These are phyloP conservation scores for Saprolegnia parasitica DNA, from an alignment of 352 stramenopile genomes.

Conservation along the genomic window DNA sequence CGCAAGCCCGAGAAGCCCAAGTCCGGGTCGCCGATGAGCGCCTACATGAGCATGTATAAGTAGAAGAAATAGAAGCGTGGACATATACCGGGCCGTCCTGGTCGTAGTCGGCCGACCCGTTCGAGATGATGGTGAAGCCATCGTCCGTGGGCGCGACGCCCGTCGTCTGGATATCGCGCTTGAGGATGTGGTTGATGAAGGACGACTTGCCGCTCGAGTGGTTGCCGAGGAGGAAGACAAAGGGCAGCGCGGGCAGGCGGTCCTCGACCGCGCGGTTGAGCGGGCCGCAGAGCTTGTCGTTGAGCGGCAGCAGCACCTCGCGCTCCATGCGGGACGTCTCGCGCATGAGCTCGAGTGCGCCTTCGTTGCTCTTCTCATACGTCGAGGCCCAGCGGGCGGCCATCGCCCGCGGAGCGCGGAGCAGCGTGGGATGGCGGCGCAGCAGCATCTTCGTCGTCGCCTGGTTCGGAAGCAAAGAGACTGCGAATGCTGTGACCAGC, in stretches of 20 bases:
- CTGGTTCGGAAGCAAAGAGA: constrained; percentile 3
- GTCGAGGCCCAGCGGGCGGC: constrained; percentile 25
- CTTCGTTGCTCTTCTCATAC: constrained; percentile 28
- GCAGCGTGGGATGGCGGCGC: neutral
- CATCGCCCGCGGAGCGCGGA: neutral
- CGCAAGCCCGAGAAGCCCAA: constrained; percentile 95
- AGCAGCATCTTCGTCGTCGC: constrained; percentile 16
- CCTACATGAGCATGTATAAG: constrained; percentile 23
- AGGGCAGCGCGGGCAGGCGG: constrained; percentile 92
- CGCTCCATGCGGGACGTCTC: constrained; percentile 71
- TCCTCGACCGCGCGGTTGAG: constrained; percentile 87
- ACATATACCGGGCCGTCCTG: constrained; percentile 86
- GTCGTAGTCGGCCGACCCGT: constrained; percentile 93
- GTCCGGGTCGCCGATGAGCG: constrained; percentile 95
- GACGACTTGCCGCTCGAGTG: constrained; percentile 98
- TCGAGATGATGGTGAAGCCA: constrained; percentile 98
- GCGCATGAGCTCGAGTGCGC: constrained; percentile 49
- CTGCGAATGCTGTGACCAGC: constrained; percentile 4
- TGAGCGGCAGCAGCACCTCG: constrained; percentile 69
- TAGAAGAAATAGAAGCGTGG: neutral
- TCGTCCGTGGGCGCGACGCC: constrained; percentile 99
- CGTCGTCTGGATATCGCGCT: constrained; percentile 94
- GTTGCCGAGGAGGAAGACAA: constrained; percentile 99
- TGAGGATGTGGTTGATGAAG: constrained; percentile 99
- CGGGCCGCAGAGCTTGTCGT: constrained; percentile 80